A percentile compares a stretch with the other conserved stretches of the same genome.
These are phyloP conservation scores for Chimonanthus salicifolius DNA, from an alignment of 164 flowering plant species.

Conservation along the genomic window DNA sequence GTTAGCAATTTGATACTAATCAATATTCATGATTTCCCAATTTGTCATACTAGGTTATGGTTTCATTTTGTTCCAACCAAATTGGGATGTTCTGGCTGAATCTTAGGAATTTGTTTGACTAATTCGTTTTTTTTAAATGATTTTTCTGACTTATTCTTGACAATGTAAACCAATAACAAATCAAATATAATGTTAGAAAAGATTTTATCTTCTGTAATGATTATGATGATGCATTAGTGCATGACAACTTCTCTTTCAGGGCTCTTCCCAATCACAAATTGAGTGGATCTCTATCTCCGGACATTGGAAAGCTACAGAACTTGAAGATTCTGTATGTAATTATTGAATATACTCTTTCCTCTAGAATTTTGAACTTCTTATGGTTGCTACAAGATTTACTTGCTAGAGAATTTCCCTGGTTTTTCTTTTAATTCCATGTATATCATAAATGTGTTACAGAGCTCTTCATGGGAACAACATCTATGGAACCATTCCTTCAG, in stretches of 20 bases:
- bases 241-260: conserved; percentile 36
- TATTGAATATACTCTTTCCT: conserved; percentile 3
- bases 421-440: conserved; percentile 13
- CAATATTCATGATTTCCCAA: too few species aligned
- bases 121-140: too few species aligned
- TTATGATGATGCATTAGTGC: conserved; percentile 1
- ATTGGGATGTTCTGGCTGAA: background rate
- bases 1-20: too few species aligned
- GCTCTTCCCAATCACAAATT: conserved; percentile 61
- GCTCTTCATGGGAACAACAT: conserved; percentile 75
- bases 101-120: background rate
- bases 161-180: background rate
- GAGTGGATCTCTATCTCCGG: conserved; percentile 84
- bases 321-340: conserved; percentile 65
- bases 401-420: background rate
- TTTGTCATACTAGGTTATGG: too few species aligned
- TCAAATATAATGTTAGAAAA: too few species aligned
- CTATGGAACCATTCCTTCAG: conserved; percentile 79
- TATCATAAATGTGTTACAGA: conserved; percentile 30
- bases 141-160: too few species aligned
- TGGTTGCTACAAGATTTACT: background rate
- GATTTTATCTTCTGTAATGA: background rate
- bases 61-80: background rate
- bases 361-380: background rate
- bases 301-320: conserved; percentile 77